Evolutionary conservation across 768 basidiomycete species (phyloP), one percentile per base, ranked within the genome.

Genomic region (Pleurotus platypus): DNA sequence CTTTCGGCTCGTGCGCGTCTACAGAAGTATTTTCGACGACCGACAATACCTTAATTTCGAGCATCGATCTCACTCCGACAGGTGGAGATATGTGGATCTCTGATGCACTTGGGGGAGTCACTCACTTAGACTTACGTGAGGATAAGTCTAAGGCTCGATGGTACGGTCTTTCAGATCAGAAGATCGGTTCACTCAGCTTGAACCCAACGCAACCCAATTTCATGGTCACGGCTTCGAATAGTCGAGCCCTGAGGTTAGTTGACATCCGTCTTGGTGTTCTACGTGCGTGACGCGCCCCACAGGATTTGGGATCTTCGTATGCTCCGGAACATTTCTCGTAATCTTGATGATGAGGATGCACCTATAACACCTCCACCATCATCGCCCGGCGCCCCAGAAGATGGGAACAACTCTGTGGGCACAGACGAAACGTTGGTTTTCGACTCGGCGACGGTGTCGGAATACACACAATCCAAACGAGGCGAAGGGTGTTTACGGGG

Each of bases 51-150:
- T 75, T 92, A 39, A 82, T 92, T 24, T 82, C 79, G n/a, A 85
- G 83, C 61, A 75, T 93, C 50, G 92, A 94, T 60, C 63, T 91
- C 11, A 69, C 81, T 0, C 83, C 86, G 0, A 72, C 74, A 2
- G 91, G 92, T 0, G 74, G 87, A 49, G 90, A 92, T 65, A 81
- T 94, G 79, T 94, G 92, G 92, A 78, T 93, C 54, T 89, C 90
- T 1, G 92, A 94, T 66, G 78, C 74, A 2, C 61, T 70, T 5
- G 92, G 92, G 13, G 87, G 90, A 20, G 75, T 83, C 4, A 89
- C 87, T 5, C 91, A 90, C 60, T 70, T 90, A 18, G 92, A 94
- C 67, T 71, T 92, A 38, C 85, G 92, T 13, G 79, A 89, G 64
- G 73, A 77, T 47, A 78, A 75, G 60, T 75, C 76, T 1, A 80